Evolutionary conservation across 768 basidiomycete genomes (phyloP), one percentile per base, ranked within the genome.

Genomic region (Suillus subaureus): DNA sequence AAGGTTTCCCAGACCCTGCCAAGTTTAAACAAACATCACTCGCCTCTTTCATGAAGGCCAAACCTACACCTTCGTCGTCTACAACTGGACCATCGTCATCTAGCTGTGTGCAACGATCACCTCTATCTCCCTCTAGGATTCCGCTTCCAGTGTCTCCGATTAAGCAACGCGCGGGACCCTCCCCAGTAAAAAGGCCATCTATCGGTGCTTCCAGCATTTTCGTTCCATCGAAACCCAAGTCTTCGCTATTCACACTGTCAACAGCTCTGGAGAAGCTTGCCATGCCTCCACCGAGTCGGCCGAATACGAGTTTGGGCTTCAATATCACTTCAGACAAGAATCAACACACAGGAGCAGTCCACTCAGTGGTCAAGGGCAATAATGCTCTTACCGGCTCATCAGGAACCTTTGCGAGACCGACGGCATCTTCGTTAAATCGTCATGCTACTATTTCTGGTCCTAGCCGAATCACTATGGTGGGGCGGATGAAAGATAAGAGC

Each of bases 301-400:
- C 91, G 1, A 90, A 84, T 62, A 90, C 90, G 3, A 90, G 87
- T 64, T 76, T 92, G 79, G 91, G 89, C 39, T 90, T 92, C 73
- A 72, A 67, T 21, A 26, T 61, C 2, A 13, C 13, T 6, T 69
- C 63, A 39, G 69, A 68, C n/a, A 74, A 74, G 31, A 39, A 45
- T 4, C 49, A 65, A 45, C 58, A 21, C 9, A 31, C 39, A 60
- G 28, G 42, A 42, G 28, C 40, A 42, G 66, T 64, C 26, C 65
- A 71, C 49, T 35, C 39, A 2, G 70, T 69, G 26, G 67, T 72
- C 23, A 73, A 65, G 52, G 73, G 74, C 18, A 77, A 76, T 21
- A 6, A 63, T 23, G 69, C 67, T 7, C 39, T 74, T 15, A 66
- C 63, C 15, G n/a, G 54, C 21, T 40, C 61, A 15, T 66, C 43